Base-by-base conservation (phyloP, 441 rosid species). In the Breynia disticha region DNA sequence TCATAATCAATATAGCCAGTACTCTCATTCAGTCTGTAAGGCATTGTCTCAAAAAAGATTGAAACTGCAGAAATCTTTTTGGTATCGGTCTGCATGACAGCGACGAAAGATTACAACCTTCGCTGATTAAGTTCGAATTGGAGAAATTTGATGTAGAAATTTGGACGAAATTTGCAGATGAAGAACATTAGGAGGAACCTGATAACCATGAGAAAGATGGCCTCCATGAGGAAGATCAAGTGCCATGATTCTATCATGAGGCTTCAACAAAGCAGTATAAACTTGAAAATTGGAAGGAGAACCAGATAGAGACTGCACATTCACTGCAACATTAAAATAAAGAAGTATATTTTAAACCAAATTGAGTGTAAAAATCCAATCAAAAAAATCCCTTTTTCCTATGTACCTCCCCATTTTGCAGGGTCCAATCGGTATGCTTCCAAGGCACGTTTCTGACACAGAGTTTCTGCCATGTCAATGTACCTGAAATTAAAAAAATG, bases 211-310 rank as follows among this genome's bases (percentile, higher is more conserved):
- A 60, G 98, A 93, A 79, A 93, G 97, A 81, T 93, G 98, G 43
- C 98, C 98, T 9, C 98, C 98, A 69, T 93, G 97, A 53, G 98
- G 97, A 46, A 93, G 83, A 64, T 93, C 98, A 68, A 93, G 97
- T 5, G 97, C 97, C 98, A 93, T 88, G 65, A 93, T 93, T 80
- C 97, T 78, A 17, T 88, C 98, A 70, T 93, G 98, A 57, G 98
- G 84, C 46, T 82, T 93, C 59, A 93, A 57, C 54, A 93, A 54
- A 42, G 97, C 98, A 38, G 98, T 86, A 55, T 88, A 93, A 52
- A 69, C 98, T 72, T 91, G 98, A 67, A 91, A 91, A 63, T 91
- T 91, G 42, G 98, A 76, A 5, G 74, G 74, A 53, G 74, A 70
- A 5, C 74, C 74, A 22, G 76, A 76, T 19, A 79, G 66, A 38